phyloP scores from a whole-genome alignment of 768 basidiomycete genomes.

The Nidularia pulvinata region DNA sequence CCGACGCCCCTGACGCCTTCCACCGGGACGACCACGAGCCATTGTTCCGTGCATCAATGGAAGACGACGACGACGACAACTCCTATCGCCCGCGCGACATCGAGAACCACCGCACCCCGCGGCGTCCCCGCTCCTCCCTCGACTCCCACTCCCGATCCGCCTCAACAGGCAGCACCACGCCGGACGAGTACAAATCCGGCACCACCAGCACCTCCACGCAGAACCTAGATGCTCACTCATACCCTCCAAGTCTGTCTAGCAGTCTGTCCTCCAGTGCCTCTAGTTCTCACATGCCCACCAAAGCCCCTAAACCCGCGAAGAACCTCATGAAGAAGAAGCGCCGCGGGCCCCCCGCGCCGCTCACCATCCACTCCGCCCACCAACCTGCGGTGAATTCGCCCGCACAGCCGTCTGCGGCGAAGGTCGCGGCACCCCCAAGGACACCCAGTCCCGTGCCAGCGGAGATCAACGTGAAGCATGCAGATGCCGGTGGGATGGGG shows the following conservation, averaged over 20 bases:
- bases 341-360: conserved; percentile 35
- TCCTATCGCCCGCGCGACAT: conserved; percentile 31
- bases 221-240: conserved; percentile 39
- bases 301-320: conserved; percentile 24
- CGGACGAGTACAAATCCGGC: conserved; percentile 39
- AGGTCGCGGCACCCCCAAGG: conserved; percentile 4
- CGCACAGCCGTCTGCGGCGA: conserved; percentile 6
- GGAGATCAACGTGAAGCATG: conserved; percentile 2
- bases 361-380: conserved; percentile 27
- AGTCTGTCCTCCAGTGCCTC: conserved; percentile 35
- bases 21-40: conserved; percentile 56
- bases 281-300: conserved; percentile 15
- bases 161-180: conserved; percentile 12
- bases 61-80: conserved; percentile 54
- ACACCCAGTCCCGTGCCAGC: conserved; percentile 1
- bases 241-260: conserved; percentile 57
- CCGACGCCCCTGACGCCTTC: conserved; percentile 31
- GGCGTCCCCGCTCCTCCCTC: conserved; percentile 28
- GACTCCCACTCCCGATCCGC: conserved; percentile 10
- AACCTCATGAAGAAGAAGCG: conserved; percentile 38
- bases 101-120: conserved; percentile 38
- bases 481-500: background rate
- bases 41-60: conserved; percentile 50
- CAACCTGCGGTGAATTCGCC: conserved; percentile 33
- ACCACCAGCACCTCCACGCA: conserved; percentile 25